Base-by-base conservation (phyloP, 306 rosid species). In the Castanea crenata region DNA sequence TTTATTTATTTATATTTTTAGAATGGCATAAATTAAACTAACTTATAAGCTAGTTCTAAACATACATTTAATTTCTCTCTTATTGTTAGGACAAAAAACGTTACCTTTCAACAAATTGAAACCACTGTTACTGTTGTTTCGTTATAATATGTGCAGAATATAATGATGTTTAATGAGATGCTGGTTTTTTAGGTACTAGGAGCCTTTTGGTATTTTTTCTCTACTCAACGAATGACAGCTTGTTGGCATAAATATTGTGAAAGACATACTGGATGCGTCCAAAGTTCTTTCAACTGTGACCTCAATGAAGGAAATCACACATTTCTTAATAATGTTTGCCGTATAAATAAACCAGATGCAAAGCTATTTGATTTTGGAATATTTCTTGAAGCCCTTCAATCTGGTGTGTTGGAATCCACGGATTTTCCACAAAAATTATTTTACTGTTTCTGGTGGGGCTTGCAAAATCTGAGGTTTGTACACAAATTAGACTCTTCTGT, bases 401-500 rank as follows among this genome's bases (percentile, higher is more conserved):
- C 97, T 79, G 90, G 91, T 73, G 90, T 92, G 77, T 94, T 92
- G 78, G 89, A 85, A 44, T 90, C 94, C 58, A 83, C 68, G 19
- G 91, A 89, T 79, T 86, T 94, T 80, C 94, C 93, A 20, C 85
- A 82, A 67, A 94, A 92, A 82, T 85, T 90, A 55, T 88, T 90
- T 25, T 91, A 91, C 88, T 92, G 94, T 81, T 92, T 92, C 75
- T 92, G 97, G 97, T 92, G 96, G 96, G 98, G 98, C 27, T 3
- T 57, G 62, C 62, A 21, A 57, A 57, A 57, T 57, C 20, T 20
- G 29, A 20, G 62, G 62, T 57, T 57, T 57, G 62, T 0, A 57
- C 12, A 18, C 9, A 41, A 41, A 8, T 8, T 7, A n/a, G 23
- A 20, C 29, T n/a, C 62, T n/a, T n/a, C 46, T 41, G 46, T 41